These are phyloP conservation scores for Aspergillus unguis DNA, from an alignment of 2,329 filamentous ascomycete species.

Conservation along the genomic window DNA sequence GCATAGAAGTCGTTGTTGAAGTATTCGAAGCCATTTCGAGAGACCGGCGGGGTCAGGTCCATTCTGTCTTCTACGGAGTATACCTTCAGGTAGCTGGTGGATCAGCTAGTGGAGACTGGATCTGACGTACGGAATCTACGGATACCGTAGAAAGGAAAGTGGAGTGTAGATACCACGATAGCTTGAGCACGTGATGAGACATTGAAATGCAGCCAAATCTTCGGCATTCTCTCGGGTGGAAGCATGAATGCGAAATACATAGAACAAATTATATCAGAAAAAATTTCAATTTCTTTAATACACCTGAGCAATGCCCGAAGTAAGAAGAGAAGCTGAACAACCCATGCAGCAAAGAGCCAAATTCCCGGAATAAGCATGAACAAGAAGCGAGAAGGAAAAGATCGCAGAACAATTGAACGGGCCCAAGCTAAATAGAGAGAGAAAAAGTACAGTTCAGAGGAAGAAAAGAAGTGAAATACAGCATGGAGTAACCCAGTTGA, in stretches of 20 bases:
- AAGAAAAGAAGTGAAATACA: conserved; percentile 17
- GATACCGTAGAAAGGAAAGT: too few species aligned
- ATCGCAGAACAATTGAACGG: neutral
- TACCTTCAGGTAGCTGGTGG: neutral
- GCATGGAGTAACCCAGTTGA: conserved; percentile 6
- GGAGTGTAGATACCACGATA: too few species aligned
- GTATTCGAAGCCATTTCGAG: conserved; percentile 44
- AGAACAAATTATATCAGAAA: neutral
- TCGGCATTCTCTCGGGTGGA: too few species aligned
- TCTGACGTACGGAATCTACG: too few species aligned
- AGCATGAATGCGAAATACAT: too few species aligned
- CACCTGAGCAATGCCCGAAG: conserved; percentile 22
- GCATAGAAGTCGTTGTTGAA: conserved; percentile 45
- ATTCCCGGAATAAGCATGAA: conserved; percentile 19
- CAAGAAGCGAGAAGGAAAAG: conserved; percentile 8
- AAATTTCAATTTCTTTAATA: conserved; percentile 27
- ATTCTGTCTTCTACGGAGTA: neutral
- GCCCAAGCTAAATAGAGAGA: conserved; percentile 7
- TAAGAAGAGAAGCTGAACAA: conserved; percentile 4
- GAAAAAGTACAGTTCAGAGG: conserved; percentile 1
- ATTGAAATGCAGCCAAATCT: too few species aligned
- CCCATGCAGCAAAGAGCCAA: conserved; percentile 13
- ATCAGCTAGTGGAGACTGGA: too few species aligned
- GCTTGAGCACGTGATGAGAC: too few species aligned
- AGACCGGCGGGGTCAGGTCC: conserved; percentile 19